These are phyloP conservation scores for Chaetomiaceae sp. DNA, from an alignment of 2,329 filamentous ascomycete species.

Conservation along the genomic window DNA sequence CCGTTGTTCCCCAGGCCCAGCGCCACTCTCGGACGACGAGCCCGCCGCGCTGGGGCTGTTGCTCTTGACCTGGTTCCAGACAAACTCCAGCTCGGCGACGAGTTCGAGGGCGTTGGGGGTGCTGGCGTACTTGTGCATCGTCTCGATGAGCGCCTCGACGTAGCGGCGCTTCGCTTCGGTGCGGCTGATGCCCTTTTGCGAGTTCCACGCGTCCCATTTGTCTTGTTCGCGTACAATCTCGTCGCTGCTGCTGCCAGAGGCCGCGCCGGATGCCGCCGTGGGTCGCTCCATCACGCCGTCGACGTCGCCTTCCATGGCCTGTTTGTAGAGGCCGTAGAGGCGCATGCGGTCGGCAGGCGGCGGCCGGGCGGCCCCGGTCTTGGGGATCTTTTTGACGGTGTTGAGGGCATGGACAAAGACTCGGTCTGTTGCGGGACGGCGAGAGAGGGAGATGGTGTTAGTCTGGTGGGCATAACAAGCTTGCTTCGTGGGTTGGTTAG, in stretches of 20 bases:
- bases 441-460: neutral
- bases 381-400: slow-evolving; percentile 95
- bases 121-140: slow-evolving; percentile 93
- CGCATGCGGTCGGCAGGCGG: slow-evolving; percentile 79
- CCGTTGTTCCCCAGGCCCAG: neutral
- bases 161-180: slow-evolving; percentile 94
- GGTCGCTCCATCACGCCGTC: slow-evolving; percentile 90
- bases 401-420: slow-evolving; percentile 99
- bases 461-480: neutral
- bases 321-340: slow-evolving; percentile 97
- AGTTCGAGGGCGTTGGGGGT: slow-evolving; percentile 83
- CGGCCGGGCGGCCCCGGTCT: slow-evolving; percentile 84
- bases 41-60: slow-evolving; percentile 56
- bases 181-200: slow-evolving; percentile 73
- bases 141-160: slow-evolving; percentile 89
- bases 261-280: slow-evolving; percentile 25
- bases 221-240: slow-evolving; percentile 56
- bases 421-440: slow-evolving; percentile 59
- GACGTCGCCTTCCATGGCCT: slow-evolving; percentile 98
- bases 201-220: slow-evolving; percentile 94
- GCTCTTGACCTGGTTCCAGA: slow-evolving; percentile 96
- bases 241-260: slow-evolving; percentile 43
- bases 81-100: slow-evolving; percentile 93
- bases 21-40: slow-evolving; percentile 41
- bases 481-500: neutral